phyloP scores from a whole-genome alignment of 345 rosid genomes.

The Durio zibethinus region DNA sequence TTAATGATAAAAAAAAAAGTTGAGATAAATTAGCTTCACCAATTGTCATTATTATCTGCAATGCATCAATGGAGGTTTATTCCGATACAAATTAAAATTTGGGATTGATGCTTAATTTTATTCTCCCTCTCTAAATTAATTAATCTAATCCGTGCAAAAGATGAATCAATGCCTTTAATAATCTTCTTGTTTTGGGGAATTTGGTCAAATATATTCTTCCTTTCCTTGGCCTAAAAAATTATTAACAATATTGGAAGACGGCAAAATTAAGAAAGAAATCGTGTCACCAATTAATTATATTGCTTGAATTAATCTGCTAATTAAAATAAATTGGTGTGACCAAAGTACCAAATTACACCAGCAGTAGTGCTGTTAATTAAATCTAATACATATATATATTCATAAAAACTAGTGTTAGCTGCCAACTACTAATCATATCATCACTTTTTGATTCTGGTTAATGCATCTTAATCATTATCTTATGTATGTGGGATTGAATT shows the following conservation, averaged over 20 bases:
- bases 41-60: not conserved
- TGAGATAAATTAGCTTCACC: not conserved
- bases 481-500: slow-evolving; percentile 12
- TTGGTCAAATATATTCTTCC: not conserved
- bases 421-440: slow-evolving; percentile 4
- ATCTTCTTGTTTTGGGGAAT: not conserved
- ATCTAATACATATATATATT: too few relatives aligned
- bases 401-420: not conserved
- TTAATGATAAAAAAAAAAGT: not conserved
- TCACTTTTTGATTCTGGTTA: slow-evolving; percentile 20
- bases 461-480: slow-evolving; percentile 41
- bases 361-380: too few relatives aligned
- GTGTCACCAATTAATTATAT: too few relatives aligned
- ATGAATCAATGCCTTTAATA: not conserved
- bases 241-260: not conserved
- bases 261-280: too few relatives aligned
- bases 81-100: not conserved
- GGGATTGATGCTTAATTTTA: not conserved
- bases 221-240: not conserved
- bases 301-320: too few relatives aligned
- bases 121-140: not conserved
- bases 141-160: not conserved
- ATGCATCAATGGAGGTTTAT: not conserved
- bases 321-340: too few relatives aligned
- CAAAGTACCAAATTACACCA: too few relatives aligned